Evolutionary conservation across 495 filamentous ascomycete genomes (phyloP), one percentile per base, ranked within the genome.

Genomic region (Venustampulla echinocandica): DNA sequence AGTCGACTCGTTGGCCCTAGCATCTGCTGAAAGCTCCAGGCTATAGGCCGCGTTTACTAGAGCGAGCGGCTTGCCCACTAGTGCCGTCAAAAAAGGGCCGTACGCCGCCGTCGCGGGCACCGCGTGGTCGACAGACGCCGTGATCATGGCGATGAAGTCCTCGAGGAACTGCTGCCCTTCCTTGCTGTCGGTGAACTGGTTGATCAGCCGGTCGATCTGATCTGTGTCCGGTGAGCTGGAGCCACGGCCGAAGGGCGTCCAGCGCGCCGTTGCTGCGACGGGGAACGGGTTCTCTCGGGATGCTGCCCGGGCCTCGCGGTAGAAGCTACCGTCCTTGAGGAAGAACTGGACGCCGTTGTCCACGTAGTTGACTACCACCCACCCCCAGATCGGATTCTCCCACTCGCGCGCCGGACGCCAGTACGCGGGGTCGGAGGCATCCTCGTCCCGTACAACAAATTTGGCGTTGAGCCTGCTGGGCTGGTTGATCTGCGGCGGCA

Each of bases 311-410:
- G 76, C 53, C 48, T 75, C 76, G 17, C 64, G 56, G 56, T 72
- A 75, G 57, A 79, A 78, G 0, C 54, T 65, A 1, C 76, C 75
- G 34, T 75, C 69, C 0, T 47, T 27, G 0, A 61, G 32, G 51
- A 78, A 78, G 11, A 79, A 22, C 52, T 77, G 74, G 4, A 80
- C 39, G 0, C 66, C 68, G 19, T 52, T 40, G 49, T 78, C 62
- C 37, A 52, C 61, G 49, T 67, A 76, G 61, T 79, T 79, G 46
- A 67, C 46, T 0, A 79, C 55, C 0, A 77, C 25, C 74, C 75
- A 79, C 1, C 76, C 75, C 65, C 66, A 77, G 61, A 15, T 73
- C 4, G 44, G 75, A 32, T 64, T 65, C 37, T 77, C 74, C 60
- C 59, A 69, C 18, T 75, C 69, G 0, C 43, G 30, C 4, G 49